Evolutionary conservation across 2,329 filamentous ascomycete species (phyloP).

Genomic region (Clarireedia sp.): DNA sequence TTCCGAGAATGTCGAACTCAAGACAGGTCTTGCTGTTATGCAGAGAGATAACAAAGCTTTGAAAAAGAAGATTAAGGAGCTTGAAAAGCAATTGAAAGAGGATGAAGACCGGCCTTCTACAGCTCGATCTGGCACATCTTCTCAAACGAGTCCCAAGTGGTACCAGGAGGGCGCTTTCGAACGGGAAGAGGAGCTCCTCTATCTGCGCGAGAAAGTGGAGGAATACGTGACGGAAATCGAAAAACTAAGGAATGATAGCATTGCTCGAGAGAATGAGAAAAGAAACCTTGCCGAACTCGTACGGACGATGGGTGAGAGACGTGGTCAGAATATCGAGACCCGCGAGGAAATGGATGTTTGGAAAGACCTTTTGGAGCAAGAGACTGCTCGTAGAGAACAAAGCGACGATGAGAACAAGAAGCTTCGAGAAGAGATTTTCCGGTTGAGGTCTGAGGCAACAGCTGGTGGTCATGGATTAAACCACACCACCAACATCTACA

Average conservation of each 20-base stretch:
- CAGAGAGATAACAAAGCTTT: constrained; percentile 86
- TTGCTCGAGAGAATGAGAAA: constrained; percentile 77
- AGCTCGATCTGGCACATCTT: constrained; percentile 47
- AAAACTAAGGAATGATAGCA: constrained; percentile 66
- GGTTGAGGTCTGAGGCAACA: constrained; percentile 53
- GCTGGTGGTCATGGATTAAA: constrained; percentile 34
- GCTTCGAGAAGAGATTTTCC: constrained; percentile 76
- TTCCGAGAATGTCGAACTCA: constrained; percentile 90
- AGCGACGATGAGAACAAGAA: constrained; percentile 81
- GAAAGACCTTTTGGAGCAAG: constrained; percentile 90
- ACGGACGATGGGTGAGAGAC: constrained; percentile 50
- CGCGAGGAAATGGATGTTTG: constrained; percentile 74
- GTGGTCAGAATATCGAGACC: constrained; percentile 37
- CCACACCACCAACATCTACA: constrained; percentile 59
- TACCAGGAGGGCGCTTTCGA: constrained; percentile 54
- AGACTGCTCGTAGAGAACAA: constrained; percentile 81
- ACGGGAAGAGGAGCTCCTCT: constrained; percentile 78
- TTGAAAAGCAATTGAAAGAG: constrained; percentile 70
- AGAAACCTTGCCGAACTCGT: constrained; percentile 78
- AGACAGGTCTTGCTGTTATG: constrained; percentile 79
- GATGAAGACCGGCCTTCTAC: constrained; percentile 56
- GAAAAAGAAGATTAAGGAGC: constrained; percentile 71
- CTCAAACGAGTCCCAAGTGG: constrained; percentile 45
- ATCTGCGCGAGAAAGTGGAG: constrained; percentile 77
- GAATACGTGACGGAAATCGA: constrained; percentile 80